Base-by-base conservation (phyloP, 805 yeast genomes). In the Kodamaea sagamina region DNA sequence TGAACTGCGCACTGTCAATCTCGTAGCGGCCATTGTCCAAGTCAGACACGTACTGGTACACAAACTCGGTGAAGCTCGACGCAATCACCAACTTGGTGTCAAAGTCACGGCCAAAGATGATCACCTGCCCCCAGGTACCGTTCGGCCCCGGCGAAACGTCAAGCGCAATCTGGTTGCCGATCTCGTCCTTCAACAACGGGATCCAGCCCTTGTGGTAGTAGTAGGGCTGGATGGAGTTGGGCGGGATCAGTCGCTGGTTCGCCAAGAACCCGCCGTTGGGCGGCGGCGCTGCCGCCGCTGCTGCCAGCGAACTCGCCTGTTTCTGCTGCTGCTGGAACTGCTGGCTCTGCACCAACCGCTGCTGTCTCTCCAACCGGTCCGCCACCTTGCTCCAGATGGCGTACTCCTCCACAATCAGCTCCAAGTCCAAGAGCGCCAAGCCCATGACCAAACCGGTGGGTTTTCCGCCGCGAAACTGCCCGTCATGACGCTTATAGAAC, bases 41-140 rank as follows among this genome's bases (percentile, higher is more conserved):
- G 55, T 71, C 76, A 17, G 50, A 49, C 9, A 70, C 67, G 41
- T 52, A 67, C n/a, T 51, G 53, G 48, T 63, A 71, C 9, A 71
- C 50, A 44, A 71, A 70, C 45, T 71, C 75, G 42, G 66, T 68
- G 43, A 70, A 67, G 41, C 44, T 41, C 15, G 38, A 21, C 13
- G 97, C 95, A 43, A 93, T 72, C 28, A 86, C 90, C 63, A 78
- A 89, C 61, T 92, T 92, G 28, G 86, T 80, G 67, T 92, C 98
- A 59, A 82, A 92, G 51, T 92, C 98, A 58, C 97, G 82, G 29
- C 99, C 99, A 63, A 87, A 92, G 42, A 90, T 59, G 49, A 92
- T 92, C 13, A 93, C 84, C 67, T 92, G 99, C 28, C 98, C 99
- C 78, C 86, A 81, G 45, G 71, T 74, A 35, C 97, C 96, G 19